These are phyloP conservation scores for Myriangium duriaei DNA, from an alignment of 2,329 filamentous ascomycete genomes.

Conservation along the genomic window DNA sequence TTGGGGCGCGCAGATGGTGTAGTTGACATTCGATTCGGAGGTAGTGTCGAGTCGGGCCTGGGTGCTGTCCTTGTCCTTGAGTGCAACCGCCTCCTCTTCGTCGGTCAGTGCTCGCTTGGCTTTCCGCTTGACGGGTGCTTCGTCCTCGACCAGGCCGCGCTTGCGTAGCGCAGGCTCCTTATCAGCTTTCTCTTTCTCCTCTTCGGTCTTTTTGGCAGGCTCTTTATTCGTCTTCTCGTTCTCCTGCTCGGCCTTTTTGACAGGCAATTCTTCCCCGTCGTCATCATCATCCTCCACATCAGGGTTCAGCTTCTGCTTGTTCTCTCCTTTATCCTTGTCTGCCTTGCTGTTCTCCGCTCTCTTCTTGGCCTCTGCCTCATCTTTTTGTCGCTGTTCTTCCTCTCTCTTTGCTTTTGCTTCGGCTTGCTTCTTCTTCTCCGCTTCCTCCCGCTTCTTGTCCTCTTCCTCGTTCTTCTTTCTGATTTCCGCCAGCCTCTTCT, in stretches of 20 bases:
- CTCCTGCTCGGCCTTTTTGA: background rate
- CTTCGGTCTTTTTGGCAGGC: background rate
- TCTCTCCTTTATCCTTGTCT: background rate
- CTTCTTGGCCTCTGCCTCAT: background rate
- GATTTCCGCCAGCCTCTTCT: background rate
- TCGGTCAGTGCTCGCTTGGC: too few species aligned
- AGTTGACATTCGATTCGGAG: slow-evolving; percentile 1
- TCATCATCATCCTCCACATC: too few species aligned
- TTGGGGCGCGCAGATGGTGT: slow-evolving; percentile 33
- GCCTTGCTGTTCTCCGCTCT: background rate
- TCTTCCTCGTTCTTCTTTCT: background rate
- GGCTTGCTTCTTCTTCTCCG: background rate
- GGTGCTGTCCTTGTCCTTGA: background rate
- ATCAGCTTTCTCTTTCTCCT: background rate
- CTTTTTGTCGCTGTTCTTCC: background rate
- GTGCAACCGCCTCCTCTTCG: background rate
- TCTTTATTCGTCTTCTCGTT: background rate
- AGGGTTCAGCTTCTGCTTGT: too few species aligned
- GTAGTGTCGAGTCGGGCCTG: background rate
- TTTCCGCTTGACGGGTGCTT: too few species aligned
- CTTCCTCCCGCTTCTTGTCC: background rate
- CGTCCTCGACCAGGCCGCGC: background rate
- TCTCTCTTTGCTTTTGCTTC: background rate
- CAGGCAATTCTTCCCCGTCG: too few species aligned
- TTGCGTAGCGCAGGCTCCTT: background rate